Base-by-base conservation (phyloP, 2,329 filamentous ascomycete species). In the Cladophialophora immunda region DNA sequence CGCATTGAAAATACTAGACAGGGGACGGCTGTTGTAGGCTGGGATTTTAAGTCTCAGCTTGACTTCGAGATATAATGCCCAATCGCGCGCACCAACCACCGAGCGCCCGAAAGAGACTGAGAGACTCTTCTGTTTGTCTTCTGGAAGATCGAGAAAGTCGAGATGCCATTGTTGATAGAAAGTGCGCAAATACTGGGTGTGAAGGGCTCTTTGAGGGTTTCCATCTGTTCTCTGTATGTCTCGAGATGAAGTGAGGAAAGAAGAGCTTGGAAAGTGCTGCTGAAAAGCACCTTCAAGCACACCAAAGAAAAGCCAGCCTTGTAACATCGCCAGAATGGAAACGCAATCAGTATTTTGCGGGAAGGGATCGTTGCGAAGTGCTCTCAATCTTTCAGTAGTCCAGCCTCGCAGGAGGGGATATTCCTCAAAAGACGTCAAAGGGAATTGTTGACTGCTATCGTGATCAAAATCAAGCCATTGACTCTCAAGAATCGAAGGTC, bases 351-450 rank as follows among this genome's bases (percentile, higher is more conserved):
- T 8, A 9, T 22, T 52, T 27, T 52, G 7, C n/a, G 19, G 3
- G 25, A 15, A 5, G 25, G 7, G 7, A 52, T 17, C n/a, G 5
- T 52, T 5, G 13, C 47, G 47, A 17, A 52, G n/a, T 2, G n/a
- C 47, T 52, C 47, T 8, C 47, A 52, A 9, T 22, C 25, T 8
- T 11, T 19, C 47, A 52, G 25, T 13, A 27, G 8, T 52, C 47
- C 47, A 52, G n/a, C 47, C 47, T 52, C 47, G 47, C 4, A 52
- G 47, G 25, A 52, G 47, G 47, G 47, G 47, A 19, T 52, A 52
- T 11, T 52, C 25, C 47, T 52, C 47, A 27, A 52, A 52, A 52
- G 47, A 27, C 47, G 13, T 17, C 19, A 52, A 5, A 9, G 47
- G 47, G 25, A 22, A 52, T 52, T 2, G 4, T 22, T 52, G 47